phyloP scores from a whole-genome alignment of 1,139 yeast genomes.

The Yamadazyma sp. region DNA sequence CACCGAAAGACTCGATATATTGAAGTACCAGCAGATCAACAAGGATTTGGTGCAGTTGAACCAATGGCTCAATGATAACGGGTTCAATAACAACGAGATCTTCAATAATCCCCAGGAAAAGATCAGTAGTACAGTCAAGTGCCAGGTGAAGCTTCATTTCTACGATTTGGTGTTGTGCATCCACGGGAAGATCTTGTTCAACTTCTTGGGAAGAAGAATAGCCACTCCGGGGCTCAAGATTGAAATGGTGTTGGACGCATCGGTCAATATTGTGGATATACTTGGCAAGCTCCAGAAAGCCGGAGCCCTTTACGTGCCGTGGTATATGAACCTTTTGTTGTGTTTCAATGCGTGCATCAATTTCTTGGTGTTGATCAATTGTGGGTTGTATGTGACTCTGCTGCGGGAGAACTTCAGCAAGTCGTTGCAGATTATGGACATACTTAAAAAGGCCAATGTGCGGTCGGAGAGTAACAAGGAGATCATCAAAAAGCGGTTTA shows the following conservation, averaged over 20 bases:
- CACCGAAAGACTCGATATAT: constrained; percentile 26
- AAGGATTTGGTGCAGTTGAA: constrained; percentile 30
- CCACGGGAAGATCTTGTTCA: constrained; percentile 39
- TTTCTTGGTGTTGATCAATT: constrained; percentile 47
- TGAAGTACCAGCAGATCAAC: constrained; percentile 36
- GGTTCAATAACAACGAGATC: constrained; percentile 33
- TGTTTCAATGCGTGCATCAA: constrained; percentile 49
- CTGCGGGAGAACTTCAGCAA: constrained; percentile 27
- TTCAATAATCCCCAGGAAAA: constrained; percentile 20
- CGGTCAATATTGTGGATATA: constrained; percentile 35
- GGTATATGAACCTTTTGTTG: constrained; percentile 52
- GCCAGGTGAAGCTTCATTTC: constrained; percentile 42
- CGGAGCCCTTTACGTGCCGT: constrained; percentile 44
- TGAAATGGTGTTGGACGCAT: constrained; percentile 36
- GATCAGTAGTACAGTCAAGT: constrained; percentile 27
- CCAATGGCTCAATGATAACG: constrained; percentile 37
- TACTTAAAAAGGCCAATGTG: constrained; percentile 32
- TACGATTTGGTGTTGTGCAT: constrained; percentile 39
- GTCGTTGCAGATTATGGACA: constrained; percentile 26
- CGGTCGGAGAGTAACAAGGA: constrained; percentile 33
- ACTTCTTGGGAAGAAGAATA: constrained; percentile 33
- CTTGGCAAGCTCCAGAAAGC: constrained; percentile 35
- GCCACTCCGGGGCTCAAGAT: constrained; percentile 33
- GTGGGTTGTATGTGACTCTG: constrained; percentile 29
- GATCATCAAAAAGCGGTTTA: constrained; percentile 43